Percentiles rank a stretch among this genome's conserved stretches.
Evolutionary conservation across 2,329 filamentous ascomycete species (phyloP).

Genomic region (Immersiporthe knoxdaviesiana): DNA sequence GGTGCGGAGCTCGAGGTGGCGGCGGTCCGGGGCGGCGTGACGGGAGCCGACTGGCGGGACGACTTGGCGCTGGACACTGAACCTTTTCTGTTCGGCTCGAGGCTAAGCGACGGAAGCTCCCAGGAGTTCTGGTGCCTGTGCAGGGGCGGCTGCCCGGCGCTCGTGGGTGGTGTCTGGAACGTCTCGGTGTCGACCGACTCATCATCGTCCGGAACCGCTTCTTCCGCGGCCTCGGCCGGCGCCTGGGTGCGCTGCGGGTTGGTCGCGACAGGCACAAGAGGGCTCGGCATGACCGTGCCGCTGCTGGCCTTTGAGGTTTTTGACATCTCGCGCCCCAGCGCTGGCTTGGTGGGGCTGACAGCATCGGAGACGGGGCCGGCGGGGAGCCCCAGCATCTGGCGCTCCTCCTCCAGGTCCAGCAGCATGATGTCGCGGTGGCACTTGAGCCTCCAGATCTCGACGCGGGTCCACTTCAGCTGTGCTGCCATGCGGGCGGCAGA

Average conservation of each 20-base stretch:
- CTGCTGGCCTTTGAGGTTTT: conserved; percentile 43
- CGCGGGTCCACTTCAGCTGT: conserved; percentile 89
- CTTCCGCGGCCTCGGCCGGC: conserved; percentile 33
- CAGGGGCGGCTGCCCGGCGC: conserved; percentile 42
- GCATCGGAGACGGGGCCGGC: conserved; percentile 32
- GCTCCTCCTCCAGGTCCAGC: conserved; percentile 84
- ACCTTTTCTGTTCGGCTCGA: conserved; percentile 44
- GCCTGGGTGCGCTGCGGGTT: conserved; percentile 41
- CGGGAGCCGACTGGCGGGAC: conserved; percentile 40
- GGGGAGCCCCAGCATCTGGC: conserved; percentile 44
- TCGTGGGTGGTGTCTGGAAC: conserved; percentile 54
- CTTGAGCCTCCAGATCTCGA: conserved; percentile 89
- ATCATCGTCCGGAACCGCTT: conserved; percentile 37
- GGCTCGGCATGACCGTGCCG: conserved; percentile 39
- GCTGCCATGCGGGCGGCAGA: conserved; percentile 84
- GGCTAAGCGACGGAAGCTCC: conserved; percentile 44
- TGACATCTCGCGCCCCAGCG: conserved; percentile 37
- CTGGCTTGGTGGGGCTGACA: conserved; percentile 29
- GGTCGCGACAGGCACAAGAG: conserved; percentile 40
- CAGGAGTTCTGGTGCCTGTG: conserved; percentile 48
- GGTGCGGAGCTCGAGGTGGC: conserved; percentile 38
- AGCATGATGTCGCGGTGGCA: conserved; percentile 88
- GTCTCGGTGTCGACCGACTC: conserved; percentile 49
- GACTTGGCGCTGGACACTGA: conserved; percentile 49
- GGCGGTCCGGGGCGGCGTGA: conserved; percentile 40